Conservation (phyloP, 495 filamentous ascomycete genomes). For the Penicillium cinerascens region DNA sequence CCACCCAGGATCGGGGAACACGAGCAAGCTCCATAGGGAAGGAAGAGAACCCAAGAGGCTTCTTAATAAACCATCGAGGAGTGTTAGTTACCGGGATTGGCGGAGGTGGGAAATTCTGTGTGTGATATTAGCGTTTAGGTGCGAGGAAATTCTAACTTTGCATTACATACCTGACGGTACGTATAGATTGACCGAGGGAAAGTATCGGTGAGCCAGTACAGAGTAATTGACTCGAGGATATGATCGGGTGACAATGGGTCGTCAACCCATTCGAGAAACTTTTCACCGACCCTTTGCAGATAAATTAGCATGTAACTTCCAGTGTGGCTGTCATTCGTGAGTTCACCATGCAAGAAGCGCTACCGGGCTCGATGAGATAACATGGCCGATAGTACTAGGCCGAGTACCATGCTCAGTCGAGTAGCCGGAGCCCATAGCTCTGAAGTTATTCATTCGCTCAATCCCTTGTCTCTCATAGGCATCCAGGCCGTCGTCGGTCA, state of each 20-base stretch:
- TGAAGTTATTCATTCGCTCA: slow-evolving; percentile 32
- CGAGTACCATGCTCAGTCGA: slow-evolving; percentile 55
- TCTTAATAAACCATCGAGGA: slow-evolving; percentile 41
- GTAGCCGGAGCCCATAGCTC: slow-evolving; percentile 47
- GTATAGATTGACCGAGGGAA: slow-evolving; percentile 56
- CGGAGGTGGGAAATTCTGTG: slow-evolving; percentile 21
- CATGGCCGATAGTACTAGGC: slow-evolving; percentile 59
- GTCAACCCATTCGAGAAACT: slow-evolving; percentile 63
- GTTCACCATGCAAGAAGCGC: slow-evolving; percentile 62
- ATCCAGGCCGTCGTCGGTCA: slow-evolving; percentile 48
- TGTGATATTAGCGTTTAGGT: background rate
- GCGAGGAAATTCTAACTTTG: background rate
- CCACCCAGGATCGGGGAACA: slow-evolving; percentile 48
- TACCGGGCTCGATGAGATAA: slow-evolving; percentile 54
- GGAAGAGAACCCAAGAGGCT: slow-evolving; percentile 57
- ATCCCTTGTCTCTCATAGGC: slow-evolving; percentile 34
- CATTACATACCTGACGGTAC: slow-evolving; percentile 42
- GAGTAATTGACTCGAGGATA: slow-evolving; percentile 54
- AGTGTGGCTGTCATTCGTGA: background rate
- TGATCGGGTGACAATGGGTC: slow-evolving; percentile 45
- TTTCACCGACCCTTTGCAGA: slow-evolving; percentile 57
- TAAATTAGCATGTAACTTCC: background rate
- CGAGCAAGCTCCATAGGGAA: slow-evolving; percentile 55
- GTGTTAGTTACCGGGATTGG: slow-evolving; percentile 16
- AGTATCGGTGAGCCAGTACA: slow-evolving; percentile 66